Evolutionary conservation across 2,329 filamentous ascomycete genomes (phyloP), one percentile per base, ranked within the genome.

Genomic region (Xylariaceae sp.): DNA sequence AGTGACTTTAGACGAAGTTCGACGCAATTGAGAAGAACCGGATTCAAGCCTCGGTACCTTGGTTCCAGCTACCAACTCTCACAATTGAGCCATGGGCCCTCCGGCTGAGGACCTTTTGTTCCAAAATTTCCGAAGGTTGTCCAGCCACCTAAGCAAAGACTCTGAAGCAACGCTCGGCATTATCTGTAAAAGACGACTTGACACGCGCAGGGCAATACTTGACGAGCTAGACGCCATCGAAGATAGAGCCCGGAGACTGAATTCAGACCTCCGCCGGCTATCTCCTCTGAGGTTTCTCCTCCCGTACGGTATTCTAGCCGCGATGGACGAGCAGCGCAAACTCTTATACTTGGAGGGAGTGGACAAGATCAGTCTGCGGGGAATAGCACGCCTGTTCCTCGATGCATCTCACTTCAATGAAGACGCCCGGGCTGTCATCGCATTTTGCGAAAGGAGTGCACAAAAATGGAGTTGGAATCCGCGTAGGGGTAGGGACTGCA

Each of bases 191-290:
- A 43, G 30, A 11, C 11, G 45, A 3, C 4, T 27, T 20, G 15
- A n/a, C 16, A 37, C 37, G 36, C 16, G 23, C 20, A 35, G 36
- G 23, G 16, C 1, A 2, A 24, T 53, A 15, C 18, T 47, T 1
- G 27, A 26, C 35, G 42, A 41, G 5, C 24, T 39, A 29, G 2
- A 15, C 13, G 16, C 30, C 36, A 13, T 43, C 30, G 21, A 26
- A n/a, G 39, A 36, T 16, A 29, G 21, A 1, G 6, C 36, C 21
- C 10, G 29, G 3, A 33, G 33, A 45, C 26, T 45, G 3, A 13
- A 10, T 5, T 13, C 33, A n/a, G 49, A 52, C 21, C 8, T 45
- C 41, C 33, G 33, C 2, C 49, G 33, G 6, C 27, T 44, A 33
- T 6, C 32, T 40, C 9, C 39, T 18, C 18, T 9, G 5, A n/a